phyloP scores from a whole-genome alignment of 345 rosid genomes.

The Gossypium sturtianum region DNA sequence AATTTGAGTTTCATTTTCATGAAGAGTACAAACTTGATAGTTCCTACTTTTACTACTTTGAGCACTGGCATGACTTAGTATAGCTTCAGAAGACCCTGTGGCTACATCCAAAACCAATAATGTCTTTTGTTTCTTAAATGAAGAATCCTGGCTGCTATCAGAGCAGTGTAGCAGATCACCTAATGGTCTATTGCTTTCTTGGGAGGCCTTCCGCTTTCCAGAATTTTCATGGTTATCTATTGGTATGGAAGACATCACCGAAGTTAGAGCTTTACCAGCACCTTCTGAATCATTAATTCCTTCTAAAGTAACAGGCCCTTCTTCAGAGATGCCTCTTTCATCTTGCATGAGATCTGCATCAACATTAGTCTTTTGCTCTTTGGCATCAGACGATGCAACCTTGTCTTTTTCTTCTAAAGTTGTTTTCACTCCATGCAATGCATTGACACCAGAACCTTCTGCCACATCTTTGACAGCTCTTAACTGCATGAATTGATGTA shows the following conservation, averaged over 20 bases:
- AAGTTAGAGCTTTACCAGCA: constrained; percentile 25
- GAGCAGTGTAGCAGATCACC: constrained; percentile 19
- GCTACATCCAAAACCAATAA: constrained; percentile 19
- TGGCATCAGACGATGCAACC: constrained; percentile 25
- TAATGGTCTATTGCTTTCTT: constrained; percentile 16
- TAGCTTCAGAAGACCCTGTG: constrained; percentile 18
- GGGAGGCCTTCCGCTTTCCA: constrained; percentile 57
- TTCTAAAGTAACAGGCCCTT: constrained; percentile 23
- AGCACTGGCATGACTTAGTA: constrained; percentile 17
- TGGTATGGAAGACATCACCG: constrained; percentile 26
- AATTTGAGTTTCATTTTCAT: constrained; percentile 30
- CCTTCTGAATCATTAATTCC: constrained; percentile 22
- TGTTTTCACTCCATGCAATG: constrained; percentile 25
- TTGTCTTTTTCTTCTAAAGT: constrained; percentile 33
- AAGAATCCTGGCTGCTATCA: constrained; percentile 29
- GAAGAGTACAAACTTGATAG: constrained; percentile 3
- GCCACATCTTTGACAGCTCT: constrained; percentile 44
- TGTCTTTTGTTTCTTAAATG: constrained; percentile 63
- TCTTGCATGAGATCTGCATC: constrained; percentile 23
- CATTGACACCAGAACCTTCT: constrained; percentile 31
- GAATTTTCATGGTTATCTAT: constrained; percentile 28
- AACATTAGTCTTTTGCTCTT: constrained; percentile 24
- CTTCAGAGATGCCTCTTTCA: constrained; percentile 21
- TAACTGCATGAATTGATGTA: constrained; percentile 37
- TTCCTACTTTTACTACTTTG: constrained; percentile 12